Evolutionary conservation across 2,329 filamentous ascomycete species (phyloP), one percentile per base, ranked within the genome.

Genomic region (Apiospora pterosperma): DNA sequence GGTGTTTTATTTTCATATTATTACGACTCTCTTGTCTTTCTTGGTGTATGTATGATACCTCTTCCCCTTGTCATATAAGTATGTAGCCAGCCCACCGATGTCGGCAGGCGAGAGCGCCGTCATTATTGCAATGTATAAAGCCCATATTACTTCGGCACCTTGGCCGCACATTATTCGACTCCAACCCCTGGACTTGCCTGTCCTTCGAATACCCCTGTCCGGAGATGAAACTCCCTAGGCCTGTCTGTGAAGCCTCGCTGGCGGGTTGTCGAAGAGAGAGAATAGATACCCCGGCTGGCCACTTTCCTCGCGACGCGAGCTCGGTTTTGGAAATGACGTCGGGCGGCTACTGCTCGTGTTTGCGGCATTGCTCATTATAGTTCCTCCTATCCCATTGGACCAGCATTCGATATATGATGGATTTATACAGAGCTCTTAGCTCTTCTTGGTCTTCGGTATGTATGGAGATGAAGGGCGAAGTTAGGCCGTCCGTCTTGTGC

Each of bases 41-140:
- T 55, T 34, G 48, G 28, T 34, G 48, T 55, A 55, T 55, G 48
- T 55, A 55, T 55, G 48, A 55, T 55, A 55, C 48, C 48, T 55
- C 48, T 55, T 55, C 25, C 48, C 34, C 48, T 55, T 55, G 48
- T 55, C 48, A 55, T 31, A 52, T 55, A 34, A n/a, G 5, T 55
- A 34, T 55, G 28, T n/a, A 55, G 48, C 48, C 48, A 10, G n/a
- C 48, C 28, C 25, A 31, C n/a, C n/a, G 48, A 34, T 34, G 48
- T 34, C 34, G 48, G 48, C 28, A 55, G 48, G 48, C 48, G 48
- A 55, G 48, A 34, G 28, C 48, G 48, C 48, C 48, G 28, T 55
- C 48, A 55, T 34, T 55, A 55, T 55, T 55, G 28, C 48, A n/a
- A 55, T 55, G 48, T 55, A 55, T 28, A 55, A 34, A 55, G n/a